Evolutionary conservation across 2,329 filamentous ascomycete genomes (phyloP), one percentile per base, ranked within the genome.

Genomic region (Colletotrichum tofieldiae): DNA sequence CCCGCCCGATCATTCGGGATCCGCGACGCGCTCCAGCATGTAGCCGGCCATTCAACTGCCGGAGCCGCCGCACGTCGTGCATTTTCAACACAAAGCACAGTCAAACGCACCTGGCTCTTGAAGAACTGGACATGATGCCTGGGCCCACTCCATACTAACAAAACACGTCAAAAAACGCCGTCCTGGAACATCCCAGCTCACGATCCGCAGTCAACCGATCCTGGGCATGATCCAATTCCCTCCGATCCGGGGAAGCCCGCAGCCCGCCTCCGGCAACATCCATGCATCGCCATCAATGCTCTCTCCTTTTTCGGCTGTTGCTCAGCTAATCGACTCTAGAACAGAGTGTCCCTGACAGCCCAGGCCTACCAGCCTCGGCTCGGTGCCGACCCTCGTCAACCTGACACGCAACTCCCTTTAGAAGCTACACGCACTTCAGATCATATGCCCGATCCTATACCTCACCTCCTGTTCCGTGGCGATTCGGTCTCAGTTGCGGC

Each of bases 231-330:
- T 39, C 12, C 41, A 14, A 56, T 32, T 32, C 64, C 52, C 43
- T 54, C 49, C 64, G 23, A 35, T 60, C 64, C 64, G 43, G 64
- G 64, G 64, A 66, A 60, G 43, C 43, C 54, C 64, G 54, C 32
- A n/a, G 18, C 61, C 49, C 49, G 51, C 20, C 51, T 47, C 59
- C 41, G 39, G 69, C 69, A 72, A 65, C 47, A 72, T 54, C 69
- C 69, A 69, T 72, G 69, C 65, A 45, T 41, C 12, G 8, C n/a
- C 59, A 39, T 64, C 69, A 63, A 65, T 58, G 62, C 62, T 56
- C 37, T 43, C 62, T 6, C 23, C n/a, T 11, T 26, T 47, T 18
- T 26, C 11, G 26, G 8, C 32, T 62, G 18, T 52, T 16, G 56
- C 16, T 32, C 39, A 60, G 14, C 20, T 51, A 26, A 5, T 32